Base-by-base conservation (phyloP, 2,329 filamentous ascomycete genomes). In the Neocatenulostroma microsporum region DNA sequence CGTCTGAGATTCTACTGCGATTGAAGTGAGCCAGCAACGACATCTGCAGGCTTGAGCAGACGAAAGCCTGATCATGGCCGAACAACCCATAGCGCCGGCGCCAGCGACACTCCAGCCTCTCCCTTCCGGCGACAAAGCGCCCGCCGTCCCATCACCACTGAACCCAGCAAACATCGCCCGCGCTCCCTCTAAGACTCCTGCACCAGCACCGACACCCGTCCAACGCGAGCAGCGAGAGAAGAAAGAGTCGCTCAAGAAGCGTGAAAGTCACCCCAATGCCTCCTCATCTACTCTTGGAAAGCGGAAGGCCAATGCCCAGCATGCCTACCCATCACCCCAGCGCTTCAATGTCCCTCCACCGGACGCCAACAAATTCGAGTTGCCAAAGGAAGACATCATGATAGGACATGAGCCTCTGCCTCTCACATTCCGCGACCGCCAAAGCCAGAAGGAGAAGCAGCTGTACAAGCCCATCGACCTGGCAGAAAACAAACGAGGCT, bases 121-220 rank as follows among this genome's bases (percentile, higher is more conserved):
- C 4, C 34, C 34, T 4, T n/a, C 13, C 10, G 23, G 29, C 20
- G 39, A 45, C 7, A 78, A 87, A 59, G 72, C 72, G 42, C 82
- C 83, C 4, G 71, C 78, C 10, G 70, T 86, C 2, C 77, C 82
- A 3, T 88, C 83, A 9, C 82, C 82, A 19, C 72, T 88, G 44
- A 87, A 87, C 50, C 78, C 79, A 30, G 76, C 81, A 30, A 69
- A 71, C 44, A 33, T 42, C 11, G 45, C 50, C 23, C 49, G 50
- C 20, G 37, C 45, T 12, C 43, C 46, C 20, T 55, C 53, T n/a
- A 51, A 48, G 40, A 57, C 55, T 4, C 55, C 54, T n/a, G 52
- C 46, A 18, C 58, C 65, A 21, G 62, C 64, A 18, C 62, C 69
- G 3, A 57, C 62, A 5, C 55, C 66, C 5, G 47, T 58, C 19